Evolutionary conservation across 768 basidiomycete species (phyloP).

Genomic region (Galerina sulciceps): DNA sequence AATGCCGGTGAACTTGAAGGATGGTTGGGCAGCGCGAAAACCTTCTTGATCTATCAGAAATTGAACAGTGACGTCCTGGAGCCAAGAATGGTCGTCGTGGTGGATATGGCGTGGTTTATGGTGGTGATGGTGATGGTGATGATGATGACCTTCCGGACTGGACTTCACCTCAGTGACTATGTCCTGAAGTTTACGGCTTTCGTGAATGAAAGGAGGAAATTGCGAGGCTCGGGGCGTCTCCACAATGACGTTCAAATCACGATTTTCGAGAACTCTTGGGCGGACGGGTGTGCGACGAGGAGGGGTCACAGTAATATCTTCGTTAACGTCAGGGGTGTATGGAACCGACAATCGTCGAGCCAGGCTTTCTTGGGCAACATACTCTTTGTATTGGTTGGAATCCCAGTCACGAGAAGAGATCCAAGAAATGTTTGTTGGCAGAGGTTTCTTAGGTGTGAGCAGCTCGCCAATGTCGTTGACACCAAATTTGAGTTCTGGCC

Average conservation of each 20-base stretch:
- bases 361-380: conserved; percentile 8
- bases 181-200: background rate
- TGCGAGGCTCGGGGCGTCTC: conserved; percentile 9
- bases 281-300: background rate
- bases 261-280: background rate
- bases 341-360: background rate
- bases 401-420: conserved; percentile 26
- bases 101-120: conserved; percentile 10
- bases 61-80: conserved; percentile 56
- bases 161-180: background rate
- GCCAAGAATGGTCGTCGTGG: conserved; percentile 54
- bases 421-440: conserved; percentile 23
- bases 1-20: conserved; percentile 63
- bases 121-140: background rate
- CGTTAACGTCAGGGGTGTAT: background rate
- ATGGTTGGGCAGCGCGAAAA: conserved; percentile 65
- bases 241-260: conserved; percentile 6
- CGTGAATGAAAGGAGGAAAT: background rate
- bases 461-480: background rate
- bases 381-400: conserved; percentile 20
- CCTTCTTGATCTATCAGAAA: conserved; percentile 86
- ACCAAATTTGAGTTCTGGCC: background rate
- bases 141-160: background rate
- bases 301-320: background rate
- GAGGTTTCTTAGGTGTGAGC: conserved; percentile 11